Evolutionary conservation across 257 asterid species (phyloP), one percentile per base, ranked within the genome.

Genomic region (Nicotiana benthamiana): DNA sequence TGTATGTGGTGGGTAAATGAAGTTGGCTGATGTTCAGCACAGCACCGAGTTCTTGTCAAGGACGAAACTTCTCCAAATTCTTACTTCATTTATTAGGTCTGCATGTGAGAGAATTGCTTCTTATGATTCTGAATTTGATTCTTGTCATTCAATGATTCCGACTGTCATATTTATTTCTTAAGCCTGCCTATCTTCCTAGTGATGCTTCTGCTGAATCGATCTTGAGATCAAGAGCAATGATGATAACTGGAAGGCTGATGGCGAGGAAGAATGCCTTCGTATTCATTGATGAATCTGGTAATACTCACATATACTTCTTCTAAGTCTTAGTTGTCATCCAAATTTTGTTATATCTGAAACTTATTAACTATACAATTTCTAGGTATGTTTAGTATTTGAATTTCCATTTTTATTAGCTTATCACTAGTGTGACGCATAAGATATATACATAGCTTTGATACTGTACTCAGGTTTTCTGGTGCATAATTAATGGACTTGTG

Each of bases 211-310:
- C 97, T 57, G 98, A 92, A 17, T 87, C 97, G 78, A 87, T 90
- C 65, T 87, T 92, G 84, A 91, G 97, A 89, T 92, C 98, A 65
- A 91, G 99, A 87, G 92, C 98, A 75, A 89, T 94, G 97, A 86
- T 88, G 95, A 91, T 92, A 85, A 86, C 93, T 74, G 99, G 99
- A 79, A 93, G 99, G 90, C 89, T 95, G 84, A 88, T 95, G 83
- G 93, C 97, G 75, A 91, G 85, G 85, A 97, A 90, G 82, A 91
- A 90, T 83, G 95, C 94, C 34, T 90, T 91, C 84, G 85, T 86
- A 75, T 90, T 88, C 80, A 83, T 92, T 10, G 92, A 91, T 57
- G 97, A 90, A 87, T 85, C 91, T 52, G 87, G 99, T 93, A 88
- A 87, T 93, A 77, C 77, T 48, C 66, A 12, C 40, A 46, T 22